Conservation (phyloP, 352 stramenopile species). For the Hyaloperonospora brassicae region DNA sequence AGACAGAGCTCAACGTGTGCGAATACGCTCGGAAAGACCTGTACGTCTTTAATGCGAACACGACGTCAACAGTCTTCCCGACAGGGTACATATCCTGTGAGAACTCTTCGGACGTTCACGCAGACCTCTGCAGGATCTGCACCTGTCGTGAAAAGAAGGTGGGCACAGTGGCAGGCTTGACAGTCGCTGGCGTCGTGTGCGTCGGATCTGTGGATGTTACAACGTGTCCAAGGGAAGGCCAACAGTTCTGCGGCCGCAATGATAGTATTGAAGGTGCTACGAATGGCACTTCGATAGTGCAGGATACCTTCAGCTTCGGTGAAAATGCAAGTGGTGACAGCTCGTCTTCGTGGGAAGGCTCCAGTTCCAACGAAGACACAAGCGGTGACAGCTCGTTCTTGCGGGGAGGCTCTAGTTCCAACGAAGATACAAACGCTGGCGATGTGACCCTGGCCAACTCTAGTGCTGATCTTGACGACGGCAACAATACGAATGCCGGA, state of each 20-base stretch:
- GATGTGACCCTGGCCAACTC: not conserved
- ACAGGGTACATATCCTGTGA: slow-evolving; percentile 29
- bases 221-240: slow-evolving; percentile 10
- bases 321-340: not conserved
- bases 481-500: too few species aligned
- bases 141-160: slow-evolving; percentile 36
- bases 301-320: not conserved
- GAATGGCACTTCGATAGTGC: not conserved
- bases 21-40: slow-evolving; percentile 17
- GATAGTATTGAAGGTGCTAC: not conserved
- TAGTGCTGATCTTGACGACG: too few species aligned
- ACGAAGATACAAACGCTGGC: slow-evolving; percentile 6
- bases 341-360: too few species aligned
- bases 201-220: slow-evolving; percentile 15
- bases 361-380: slow-evolving; percentile 1
- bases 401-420: not conserved
- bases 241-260: slow-evolving; percentile 16
- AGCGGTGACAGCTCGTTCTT: not conserved
- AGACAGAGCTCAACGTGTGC: slow-evolving; percentile 14
- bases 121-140: slow-evolving; percentile 19
- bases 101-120: slow-evolving; percentile 7
- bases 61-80: slow-evolving; percentile 21
- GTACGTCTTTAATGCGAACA: slow-evolving; percentile 28
- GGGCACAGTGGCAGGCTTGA: slow-evolving; percentile 10
- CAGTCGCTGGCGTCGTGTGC: slow-evolving; percentile 25